Conservation (phyloP, 208 protist species). For the Leishmania tarentolae region DNA sequence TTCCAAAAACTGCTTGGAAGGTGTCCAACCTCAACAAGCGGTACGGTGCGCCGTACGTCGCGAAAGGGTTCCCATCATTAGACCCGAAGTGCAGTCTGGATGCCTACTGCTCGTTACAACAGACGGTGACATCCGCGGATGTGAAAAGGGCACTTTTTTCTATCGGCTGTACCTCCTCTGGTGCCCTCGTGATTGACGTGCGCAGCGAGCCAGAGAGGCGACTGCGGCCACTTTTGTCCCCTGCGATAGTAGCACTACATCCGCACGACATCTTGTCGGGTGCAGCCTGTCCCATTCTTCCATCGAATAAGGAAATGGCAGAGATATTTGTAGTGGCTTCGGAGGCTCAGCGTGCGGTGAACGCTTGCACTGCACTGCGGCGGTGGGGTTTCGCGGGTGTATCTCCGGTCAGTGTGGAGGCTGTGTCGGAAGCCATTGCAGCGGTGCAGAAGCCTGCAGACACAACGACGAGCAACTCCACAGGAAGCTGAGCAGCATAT, state of each 20-base stretch:
- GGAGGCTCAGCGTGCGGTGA: constrained; percentile 51
- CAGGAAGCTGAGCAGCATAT: not conserved
- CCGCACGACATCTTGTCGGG: constrained; percentile 83
- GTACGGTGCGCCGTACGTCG: constrained; percentile 71
- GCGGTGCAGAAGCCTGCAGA: not conserved
- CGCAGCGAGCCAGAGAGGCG: constrained; percentile 47
- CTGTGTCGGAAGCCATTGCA: constrained; percentile 30
- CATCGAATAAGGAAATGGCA: constrained; percentile 35
- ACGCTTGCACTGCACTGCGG: constrained; percentile 54
- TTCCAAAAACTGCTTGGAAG: constrained; percentile 89
- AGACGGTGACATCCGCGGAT: not conserved
- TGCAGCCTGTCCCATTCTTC: constrained; percentile 67
- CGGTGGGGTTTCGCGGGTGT: constrained; percentile 77
- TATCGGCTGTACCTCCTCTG: not conserved
- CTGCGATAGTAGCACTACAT: constrained; percentile 58
- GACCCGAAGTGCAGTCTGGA: constrained; percentile 30
- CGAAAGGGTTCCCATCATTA: constrained; percentile 32
- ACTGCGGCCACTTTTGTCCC: constrained; percentile 20
- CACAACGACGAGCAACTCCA: not conserved
- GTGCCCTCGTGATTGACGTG: constrained; percentile 70
- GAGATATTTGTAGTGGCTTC: constrained; percentile 71
- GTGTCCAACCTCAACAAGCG: constrained; percentile 87
- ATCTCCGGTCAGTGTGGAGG: constrained; percentile 38
- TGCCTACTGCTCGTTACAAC: constrained; percentile 34
- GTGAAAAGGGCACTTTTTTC: constrained; percentile 9